A percentile compares a stretch with the other conserved stretches of the same genome.
Conservation (phyloP, 345 rosid genomes). For the Anastatica hierochuntica region DNA sequence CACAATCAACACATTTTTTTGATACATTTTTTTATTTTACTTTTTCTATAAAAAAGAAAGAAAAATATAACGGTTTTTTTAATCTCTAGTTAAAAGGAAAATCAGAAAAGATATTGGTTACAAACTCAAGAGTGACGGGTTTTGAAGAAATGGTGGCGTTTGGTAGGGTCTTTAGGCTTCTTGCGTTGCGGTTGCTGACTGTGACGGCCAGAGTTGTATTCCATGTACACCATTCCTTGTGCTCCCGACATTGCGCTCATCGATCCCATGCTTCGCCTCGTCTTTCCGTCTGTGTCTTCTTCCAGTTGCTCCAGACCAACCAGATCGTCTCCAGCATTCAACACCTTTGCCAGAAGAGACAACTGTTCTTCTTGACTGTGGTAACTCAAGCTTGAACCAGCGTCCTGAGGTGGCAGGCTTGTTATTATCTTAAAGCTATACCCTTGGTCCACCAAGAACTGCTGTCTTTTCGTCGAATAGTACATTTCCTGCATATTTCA, state of each 20-base stretch:
- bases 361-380: slow-evolving; percentile 62
- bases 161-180: slow-evolving; percentile 78
- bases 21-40: no score
- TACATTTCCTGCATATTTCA: slow-evolving; percentile 99
- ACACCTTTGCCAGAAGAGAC: slow-evolving; percentile 62
- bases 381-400: slow-evolving; percentile 71
- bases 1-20: no score
- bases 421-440: slow-evolving; percentile 95
- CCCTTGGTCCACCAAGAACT: slow-evolving; percentile 92
- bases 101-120: no score
- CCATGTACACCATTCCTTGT: slow-evolving; percentile 80
- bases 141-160: slow-evolving; percentile 66
- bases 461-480: slow-evolving; percentile 85
- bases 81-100: no score
- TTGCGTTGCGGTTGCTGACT: slow-evolving; percentile 40
- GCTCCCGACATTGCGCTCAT: slow-evolving; percentile 92
- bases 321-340: slow-evolving; percentile 74
- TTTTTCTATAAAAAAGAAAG: no score
- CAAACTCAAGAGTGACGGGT: slow-evolving; percentile 37
- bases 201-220: slow-evolving; percentile 48
- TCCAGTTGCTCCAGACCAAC: slow-evolving; percentile 83
- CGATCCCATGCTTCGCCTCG: slow-evolving; percentile 50
- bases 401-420: slow-evolving; percentile 69
- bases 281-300: slow-evolving; percentile 85
- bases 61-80: no score